A percentile compares a stretch with the other conserved stretches of the same genome.
These are phyloP conservation scores for Withania somnifera DNA, from an alignment of 305 asterid species.

Conservation along the genomic window DNA sequence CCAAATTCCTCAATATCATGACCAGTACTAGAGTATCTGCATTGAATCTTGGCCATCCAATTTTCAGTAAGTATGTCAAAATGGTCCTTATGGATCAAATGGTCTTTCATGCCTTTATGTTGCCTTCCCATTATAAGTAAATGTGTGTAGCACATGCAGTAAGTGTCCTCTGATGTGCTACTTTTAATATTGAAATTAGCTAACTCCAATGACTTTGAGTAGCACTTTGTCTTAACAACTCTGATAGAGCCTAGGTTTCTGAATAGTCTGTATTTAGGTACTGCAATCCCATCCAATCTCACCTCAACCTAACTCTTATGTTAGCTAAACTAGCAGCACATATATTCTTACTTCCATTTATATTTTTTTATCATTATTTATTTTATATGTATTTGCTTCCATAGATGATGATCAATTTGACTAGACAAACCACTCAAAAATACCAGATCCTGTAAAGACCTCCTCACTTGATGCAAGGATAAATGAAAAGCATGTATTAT, in stretches of 20 bases:
- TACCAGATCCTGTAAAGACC: neutral
- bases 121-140: neutral
- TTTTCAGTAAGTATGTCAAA: neutral
- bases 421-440: neutral
- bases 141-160: neutral
- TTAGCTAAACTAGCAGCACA: neutral
- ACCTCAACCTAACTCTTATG: neutral
- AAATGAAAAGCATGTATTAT: neutral
- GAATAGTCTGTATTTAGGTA: neutral
- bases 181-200: neutral
- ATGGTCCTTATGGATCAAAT: neutral
- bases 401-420: neutral
- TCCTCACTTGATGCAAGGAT: neutral
- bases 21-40: neutral
- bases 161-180: neutral
- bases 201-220: neutral
- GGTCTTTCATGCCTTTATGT: neutral
- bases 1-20: neutral
- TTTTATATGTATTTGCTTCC: neutral
- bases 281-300: neutral
- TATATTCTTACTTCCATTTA: neutral
- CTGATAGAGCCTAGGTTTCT: neutral
- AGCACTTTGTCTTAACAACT: neutral
- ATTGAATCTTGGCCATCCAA: neutral
- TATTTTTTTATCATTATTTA: neutral